Base-by-base conservation (phyloP, 1,139 yeast genomes). In the Neolecta irregularis region DNA sequence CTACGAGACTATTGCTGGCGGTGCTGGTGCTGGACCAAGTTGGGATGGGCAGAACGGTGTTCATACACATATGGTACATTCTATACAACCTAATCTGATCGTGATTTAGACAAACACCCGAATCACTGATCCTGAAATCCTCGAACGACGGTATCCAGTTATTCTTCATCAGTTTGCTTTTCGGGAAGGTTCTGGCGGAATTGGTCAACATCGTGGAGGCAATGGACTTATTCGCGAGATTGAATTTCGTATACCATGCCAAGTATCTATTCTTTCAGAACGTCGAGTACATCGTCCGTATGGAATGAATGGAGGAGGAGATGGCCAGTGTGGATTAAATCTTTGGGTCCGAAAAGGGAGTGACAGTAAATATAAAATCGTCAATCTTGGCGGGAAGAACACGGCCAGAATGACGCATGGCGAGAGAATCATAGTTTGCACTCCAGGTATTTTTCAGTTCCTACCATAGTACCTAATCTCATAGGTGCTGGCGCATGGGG, bases 21-120 rank as follows among this genome's bases (percentile, higher is more conserved):
- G 48, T 51, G 69, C 64, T 23, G 81, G 83, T 24, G 83, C 81
- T 1, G 76, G 76, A 1, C 60, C 67, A 1, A 62, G 66, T 3
- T 72, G 76, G 74, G 52, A 66, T 43, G 80, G 80, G 20, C 66
- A 64, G 24, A 61, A 66, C 44, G 79, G 74, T 8, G 78, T 73
- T 4, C 80, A 73, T 41, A 69, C 74, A 3, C 75, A 74, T 49
- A 73, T 72, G 75, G n/a, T n/a, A n/a, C n/a, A n/a, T n/a, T n/a
- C n/a, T n/a, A n/a, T n/a, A n/a, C n/a, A n/a, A n/a, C n/a, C n/a
- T n/a, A n/a, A n/a, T n/a, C n/a, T n/a, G n/a, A n/a, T n/a, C n/a
- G n/a, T n/a, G n/a, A n/a, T n/a, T n/a, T n/a, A n/a, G n/a, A 73
- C 80, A 22, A 74, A 73, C 52, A 72, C 81, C 7, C 57, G 78